Base-by-base conservation (phyloP, 2,329 filamentous ascomycete species). In the Xylogone sp. region DNA sequence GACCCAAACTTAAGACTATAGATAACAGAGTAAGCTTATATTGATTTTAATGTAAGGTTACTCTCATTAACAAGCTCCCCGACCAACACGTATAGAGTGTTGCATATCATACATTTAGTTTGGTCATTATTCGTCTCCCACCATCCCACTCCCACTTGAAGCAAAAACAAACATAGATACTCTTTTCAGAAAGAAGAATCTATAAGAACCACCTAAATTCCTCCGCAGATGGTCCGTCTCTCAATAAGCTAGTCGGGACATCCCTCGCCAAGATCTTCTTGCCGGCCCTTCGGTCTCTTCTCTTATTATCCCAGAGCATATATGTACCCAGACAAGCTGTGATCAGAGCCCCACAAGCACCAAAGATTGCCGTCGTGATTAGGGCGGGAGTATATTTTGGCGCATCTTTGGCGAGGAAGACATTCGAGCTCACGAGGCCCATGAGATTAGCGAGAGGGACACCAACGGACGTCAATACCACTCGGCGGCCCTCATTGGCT, bases 361-460 rank as follows among this genome's bases (percentile, higher is more conserved):
- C 86, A 68, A 87, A 87, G 0, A 75, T 74, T 1, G 83, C 83
- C 1, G 81, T 86, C 0, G 83, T 88, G 29, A 82, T 77, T 42
- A 89, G 66, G 0, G 86, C 86, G 1, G 71, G 83, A 52, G 82
- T 75, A 59, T 89, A 89, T 59, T 85, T 81, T 0, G 86, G 86
- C 9, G 79, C 79, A 59, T 87, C 83, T 55, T 81, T 69, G 29
- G 76, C 71, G 2, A 77, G 75, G 69, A 89, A 90, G 56, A 90
- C 86, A 59, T 89, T 88, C 52, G 77, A 81, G 8, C 75, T 76
- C 0, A 89, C 83, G 1, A 89, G 72, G 7, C 86, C 86, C 85
- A 87, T 85, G 16, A 87, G 65, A 45, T 87, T 87, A 1, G 82
- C 82, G 9, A 69, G 68, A 1, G 84, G 83, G 0, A 86, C 82